Base-by-base conservation (phyloP, 2,329 filamentous ascomycete species). In the Leptoxyphium fumago region DNA sequence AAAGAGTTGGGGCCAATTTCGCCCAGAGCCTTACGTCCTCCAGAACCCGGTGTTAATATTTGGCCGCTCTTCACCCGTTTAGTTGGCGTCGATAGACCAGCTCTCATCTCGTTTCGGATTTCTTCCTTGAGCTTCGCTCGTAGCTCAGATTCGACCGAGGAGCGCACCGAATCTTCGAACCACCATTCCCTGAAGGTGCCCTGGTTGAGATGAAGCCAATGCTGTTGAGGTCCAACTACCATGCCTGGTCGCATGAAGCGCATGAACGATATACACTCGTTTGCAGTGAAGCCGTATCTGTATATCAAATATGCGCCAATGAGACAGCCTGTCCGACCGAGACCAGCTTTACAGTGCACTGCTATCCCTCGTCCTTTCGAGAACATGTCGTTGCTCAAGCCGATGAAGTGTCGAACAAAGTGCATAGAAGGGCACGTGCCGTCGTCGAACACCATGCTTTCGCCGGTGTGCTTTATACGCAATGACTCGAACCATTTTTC, bases 231-330 rank as follows among this genome's bases (percentile, higher is more conserved):
- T 1, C 91, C 91, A 43, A 98, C 91, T 6, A 98, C 91, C 91
- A 98, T 98, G 43, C 91, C 91, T 0, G 91, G 91, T 47, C 88
- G 77, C 88, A 95, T 95, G 67, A 95, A 95, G 48, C 88, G 80
- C 88, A 95, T 95, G 64, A 87, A 95, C 2, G 86, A 83, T 61
- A 95, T 95, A 56, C 94, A 78, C 66, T 95, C 89, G 59, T 96
- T 94, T 51, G 91, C 91, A 5, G 89, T 96, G 65, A 96, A 98
- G 45, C 86, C 91, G 63, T 96, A 83, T 52, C 88, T 79, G 70
- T 98, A 98, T 60, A 98, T 96, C 48, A 98, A 74, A 60, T 98
- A 98, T 29, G 91, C 91, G 46, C 91, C 91, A 57, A 98, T 98
- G 50, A 98, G 70, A 62, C 91, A 98, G 11, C 91, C 91, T 1